Base-by-base conservation (phyloP, 2,329 filamentous ascomycete species). In the Diplodia intermedia region DNA sequence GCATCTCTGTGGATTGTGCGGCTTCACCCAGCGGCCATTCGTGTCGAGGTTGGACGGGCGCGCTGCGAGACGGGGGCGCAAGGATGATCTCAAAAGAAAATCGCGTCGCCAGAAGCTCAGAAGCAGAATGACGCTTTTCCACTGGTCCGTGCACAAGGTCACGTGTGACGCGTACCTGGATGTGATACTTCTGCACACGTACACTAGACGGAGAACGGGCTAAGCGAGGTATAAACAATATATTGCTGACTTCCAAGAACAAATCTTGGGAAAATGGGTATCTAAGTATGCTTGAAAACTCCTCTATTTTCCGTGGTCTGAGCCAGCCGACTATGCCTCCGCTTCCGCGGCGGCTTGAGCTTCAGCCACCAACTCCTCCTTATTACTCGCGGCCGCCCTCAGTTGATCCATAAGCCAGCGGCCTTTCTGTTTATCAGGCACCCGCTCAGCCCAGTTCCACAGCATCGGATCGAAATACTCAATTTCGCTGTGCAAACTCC, bases 1-100 rank as follows among this genome's bases (percentile, higher is more conserved):
- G 77, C 78, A 79, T 75, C 76, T 79, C 72, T 52, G 47, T 63
- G 47, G 38, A 15, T 29, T 47, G 40, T 49, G 31, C 15, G 33
- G 23, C 9, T 26, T 47, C 36, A 31, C 8, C 43, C 65, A 67
- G 43, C 26, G 38, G 53, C 65, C 65, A 67, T 52, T 31, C 65
- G 55, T n/a, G 31, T 31, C 15, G 49, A 50, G 26, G 54, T 67
- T 40, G 63, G 65, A 33, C 26, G 53, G 29, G 54, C 65, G 53
- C 53, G 54, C 65, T 26, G 47, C n/a, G 20, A 15, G 47, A 60
- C 14, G 29, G 29, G n/a, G 20, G 18, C 9, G 18, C 20, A 29
- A 14, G 29, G 53, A 20, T 18, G 29, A 26, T 50, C 47, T 31
- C 26, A 26, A 33, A 43, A 57, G 38, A 67, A 67, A 67, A 66